A percentile compares a stretch with the other conserved stretches of the same genome.
Evolutionary conservation across 495 filamentous ascomycete genomes (phyloP).

Genomic region (Baudoinia panamericana): DNA sequence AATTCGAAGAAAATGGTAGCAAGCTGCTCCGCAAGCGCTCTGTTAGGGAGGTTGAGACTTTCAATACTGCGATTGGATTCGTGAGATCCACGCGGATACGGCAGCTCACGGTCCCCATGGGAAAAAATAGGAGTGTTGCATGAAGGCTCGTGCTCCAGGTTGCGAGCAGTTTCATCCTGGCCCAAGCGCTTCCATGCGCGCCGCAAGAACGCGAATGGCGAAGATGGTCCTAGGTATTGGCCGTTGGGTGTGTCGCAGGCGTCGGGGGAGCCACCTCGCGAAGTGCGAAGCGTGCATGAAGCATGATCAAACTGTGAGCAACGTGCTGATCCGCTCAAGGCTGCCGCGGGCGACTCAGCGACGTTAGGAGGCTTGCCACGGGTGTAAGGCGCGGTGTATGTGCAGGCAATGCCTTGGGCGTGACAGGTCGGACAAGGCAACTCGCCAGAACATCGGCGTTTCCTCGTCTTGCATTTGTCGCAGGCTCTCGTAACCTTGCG

Average conservation of each 20-base stretch:
- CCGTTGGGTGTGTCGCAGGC: neutral
- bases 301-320: no score
- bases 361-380: conserved; percentile 1
- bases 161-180: neutral
- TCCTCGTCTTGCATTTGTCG: conserved; percentile 15
- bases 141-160: neutral
- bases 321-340: no score
- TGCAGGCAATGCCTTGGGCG: conserved; percentile 1
- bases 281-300: neutral
- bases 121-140: conserved; percentile 10
- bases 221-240: conserved; percentile 14
- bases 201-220: conserved; percentile 8
- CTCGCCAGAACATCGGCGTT: conserved; percentile 11
- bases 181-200: conserved; percentile 17
- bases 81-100: neutral
- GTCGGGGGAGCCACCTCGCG: neutral
- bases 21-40: neutral
- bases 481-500: conserved; percentile 16
- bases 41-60: neutral
- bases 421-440: conserved; percentile 8
- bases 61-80: neutral
- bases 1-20: conserved; percentile 16
- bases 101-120: conserved; percentile 13
- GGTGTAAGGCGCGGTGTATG: conserved; percentile 9
- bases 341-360: neutral